Base-by-base conservation (phyloP, 2,329 filamentous ascomycete genomes). In the Didymella pomorum region DNA sequence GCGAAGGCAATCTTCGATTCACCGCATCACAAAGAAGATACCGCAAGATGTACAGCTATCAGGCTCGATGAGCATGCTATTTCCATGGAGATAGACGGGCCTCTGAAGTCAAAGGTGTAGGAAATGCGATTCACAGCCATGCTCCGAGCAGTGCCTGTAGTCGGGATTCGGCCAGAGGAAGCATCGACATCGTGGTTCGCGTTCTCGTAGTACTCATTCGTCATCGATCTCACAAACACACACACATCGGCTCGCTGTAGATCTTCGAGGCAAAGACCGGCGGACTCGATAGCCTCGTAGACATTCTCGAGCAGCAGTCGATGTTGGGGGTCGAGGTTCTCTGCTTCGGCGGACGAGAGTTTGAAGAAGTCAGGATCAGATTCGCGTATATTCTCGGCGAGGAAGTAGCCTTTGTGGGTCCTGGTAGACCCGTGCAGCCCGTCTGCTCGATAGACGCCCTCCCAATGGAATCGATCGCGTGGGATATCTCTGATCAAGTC, bases 51-150 rank as follows among this genome's bases (percentile, higher is more conserved):
- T 16, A 33, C 29, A 33, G 29, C 29, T 12, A 33, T 33, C 14
- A 33, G 16, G 29, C 29, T 33, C 4, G 29, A 33, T 12, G 29
- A 33, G 14, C 29, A 33, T 33, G 29, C 29, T 6, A 12, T 79
- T 31, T 79, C 76, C 12, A 79, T 43, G 10, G 73, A 73, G n/a
- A 79, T 66, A 20, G 68, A 71, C 0, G 75, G 72, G 0, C 77
- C 77, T 6, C 65, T 59, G 23, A 74, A 61, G 45, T 79, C 68
- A 23, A 77, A 75, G 42, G 75, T 72, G 59, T 76, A 76, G 1
- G 70, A 74, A 2, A 79, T 39, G 0, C 76, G 69, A 37, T 78
- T 79, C 2, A 72, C 65, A 3, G 75, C 21, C 51, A 78, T 74
- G 10, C 33, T 26, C 0, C 18, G 16, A 8, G 46, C 44, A 1